Conservation (phyloP, 495 filamentous ascomycete species). For the Platismatia glauca region DNA sequence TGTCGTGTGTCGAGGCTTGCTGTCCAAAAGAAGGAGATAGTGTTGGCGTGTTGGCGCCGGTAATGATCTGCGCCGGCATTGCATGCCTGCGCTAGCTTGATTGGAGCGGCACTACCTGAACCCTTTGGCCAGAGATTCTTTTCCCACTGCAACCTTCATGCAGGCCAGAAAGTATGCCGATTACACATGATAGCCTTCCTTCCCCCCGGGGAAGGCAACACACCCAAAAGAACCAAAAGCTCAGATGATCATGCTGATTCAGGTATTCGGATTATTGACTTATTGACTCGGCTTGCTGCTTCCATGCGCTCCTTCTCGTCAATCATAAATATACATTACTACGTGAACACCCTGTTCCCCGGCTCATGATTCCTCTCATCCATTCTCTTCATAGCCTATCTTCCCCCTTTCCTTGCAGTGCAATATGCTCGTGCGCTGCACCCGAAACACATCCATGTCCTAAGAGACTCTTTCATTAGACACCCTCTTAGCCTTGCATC, state of each 20-base stretch:
- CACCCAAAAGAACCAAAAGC: background rate
- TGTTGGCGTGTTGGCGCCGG: background rate
- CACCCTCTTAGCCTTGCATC: background rate
- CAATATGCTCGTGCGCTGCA: background rate
- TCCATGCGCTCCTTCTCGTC: background rate
- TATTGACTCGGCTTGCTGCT: background rate
- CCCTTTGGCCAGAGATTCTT: background rate
- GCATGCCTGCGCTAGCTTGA: background rate
- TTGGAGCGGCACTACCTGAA: background rate
- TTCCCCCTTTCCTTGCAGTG: background rate
- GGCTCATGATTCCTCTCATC: background rate
- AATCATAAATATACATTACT: background rate
- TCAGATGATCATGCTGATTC: no score
- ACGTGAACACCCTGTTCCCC: no score
- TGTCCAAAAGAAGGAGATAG: background rate
- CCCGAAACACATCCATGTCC: conserved; percentile 5
- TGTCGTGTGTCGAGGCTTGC: background rate
- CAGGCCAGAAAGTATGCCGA: background rate
- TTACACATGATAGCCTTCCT: background rate
- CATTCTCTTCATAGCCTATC: background rate
- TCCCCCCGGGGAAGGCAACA: background rate
- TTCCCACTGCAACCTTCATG: background rate
- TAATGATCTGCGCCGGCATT: background rate
- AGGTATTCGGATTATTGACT: no score
- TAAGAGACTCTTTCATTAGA: background rate